Conservation (phyloP, 2,329 filamentous ascomycete species). For the Colletotrichum costaricense region DNA sequence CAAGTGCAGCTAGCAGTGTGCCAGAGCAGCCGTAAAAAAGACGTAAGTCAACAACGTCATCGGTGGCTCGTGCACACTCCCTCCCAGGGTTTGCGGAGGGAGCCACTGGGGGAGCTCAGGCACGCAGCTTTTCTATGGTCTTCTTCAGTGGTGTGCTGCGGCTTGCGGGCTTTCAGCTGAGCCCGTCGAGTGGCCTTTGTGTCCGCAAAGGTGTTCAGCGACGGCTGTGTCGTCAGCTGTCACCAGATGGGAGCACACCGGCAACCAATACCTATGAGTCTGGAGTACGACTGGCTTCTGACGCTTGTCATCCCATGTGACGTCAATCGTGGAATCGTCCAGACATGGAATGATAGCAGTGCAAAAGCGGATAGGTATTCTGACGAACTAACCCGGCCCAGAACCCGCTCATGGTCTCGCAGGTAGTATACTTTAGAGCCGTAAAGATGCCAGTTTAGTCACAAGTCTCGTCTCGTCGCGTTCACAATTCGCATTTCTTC, state of each 20-base stretch:
- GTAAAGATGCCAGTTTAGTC: neutral
- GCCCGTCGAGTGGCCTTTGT: neutral
- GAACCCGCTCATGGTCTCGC: neutral
- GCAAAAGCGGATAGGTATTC: neutral
- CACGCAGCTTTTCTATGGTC: neutral
- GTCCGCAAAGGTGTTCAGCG: neutral
- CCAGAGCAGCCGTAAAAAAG: conserved; percentile 5
- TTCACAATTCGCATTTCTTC: neutral
- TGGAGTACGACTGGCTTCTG: neutral
- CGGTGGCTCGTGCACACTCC: conserved; percentile 33
- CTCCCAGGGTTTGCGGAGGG: neutral
- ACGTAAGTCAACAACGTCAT: conserved; percentile 39
- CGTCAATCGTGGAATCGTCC: conserved; percentile 23
- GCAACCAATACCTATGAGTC: neutral
- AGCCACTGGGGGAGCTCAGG: conserved; percentile 3
- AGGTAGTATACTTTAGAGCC: neutral
- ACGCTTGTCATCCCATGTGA: conserved; percentile 21
- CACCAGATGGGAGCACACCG: neutral
- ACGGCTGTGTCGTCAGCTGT: neutral
- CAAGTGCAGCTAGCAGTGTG: neutral
- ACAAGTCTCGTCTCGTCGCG: neutral
- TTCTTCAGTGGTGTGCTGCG: conserved; percentile 3
- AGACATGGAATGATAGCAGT: neutral
- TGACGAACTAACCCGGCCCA: neutral
- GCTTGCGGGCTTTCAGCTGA: neutral